phyloP scores from a whole-genome alignment of 2,329 filamentous ascomycete species.

The Xylariaceae sp. region DNA sequence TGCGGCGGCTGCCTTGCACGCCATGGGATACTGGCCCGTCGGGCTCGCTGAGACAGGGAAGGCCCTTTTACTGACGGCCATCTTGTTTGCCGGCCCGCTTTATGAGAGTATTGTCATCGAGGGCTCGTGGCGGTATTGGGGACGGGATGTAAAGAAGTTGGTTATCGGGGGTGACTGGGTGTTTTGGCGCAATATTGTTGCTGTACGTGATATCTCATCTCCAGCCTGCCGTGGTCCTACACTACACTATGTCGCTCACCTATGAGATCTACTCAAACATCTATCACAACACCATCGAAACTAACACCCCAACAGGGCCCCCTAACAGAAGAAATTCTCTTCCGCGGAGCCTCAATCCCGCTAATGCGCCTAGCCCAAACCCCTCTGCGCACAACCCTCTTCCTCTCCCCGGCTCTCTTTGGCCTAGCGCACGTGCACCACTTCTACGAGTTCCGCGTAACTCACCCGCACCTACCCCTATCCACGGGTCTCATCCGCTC shows the following conservation, averaged over 20 bases:
- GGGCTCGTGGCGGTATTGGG: slow-evolving; percentile 63
- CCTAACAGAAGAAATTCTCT: slow-evolving; percentile 88
- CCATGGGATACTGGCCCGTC: slow-evolving; percentile 79
- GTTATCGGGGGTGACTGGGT: slow-evolving; percentile 69
- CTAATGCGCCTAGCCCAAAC: slow-evolving; percentile 71
- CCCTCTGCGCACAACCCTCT: slow-evolving; percentile 59
- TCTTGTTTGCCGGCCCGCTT: slow-evolving; percentile 80
- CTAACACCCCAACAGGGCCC: slow-evolving; percentile 58
- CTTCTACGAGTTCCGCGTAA: slow-evolving; percentile 88
- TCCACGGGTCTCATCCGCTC: slow-evolving; percentile 64
- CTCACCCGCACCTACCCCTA: slow-evolving; percentile 66
- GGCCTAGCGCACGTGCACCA: slow-evolving; percentile 93
- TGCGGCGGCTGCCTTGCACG: slow-evolving; percentile 55
- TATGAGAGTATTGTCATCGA: slow-evolving; percentile 76
- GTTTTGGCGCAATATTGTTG: slow-evolving; percentile 81
- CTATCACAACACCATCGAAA: slow-evolving; percentile 1
- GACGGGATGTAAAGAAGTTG: slow-evolving; percentile 51
- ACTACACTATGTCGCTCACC: background rate
- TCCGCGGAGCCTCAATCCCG: slow-evolving; percentile 81
- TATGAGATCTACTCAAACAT: background rate
- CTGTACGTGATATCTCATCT: slow-evolving; percentile 51
- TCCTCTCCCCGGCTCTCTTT: slow-evolving; percentile 83
- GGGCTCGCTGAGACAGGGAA: slow-evolving; percentile 60
- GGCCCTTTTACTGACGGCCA: slow-evolving; percentile 65
- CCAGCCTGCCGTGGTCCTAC: background rate